Evolutionary conservation across 352 stramenopile species (phyloP).

Genomic region (Pythium volutum): DNA sequence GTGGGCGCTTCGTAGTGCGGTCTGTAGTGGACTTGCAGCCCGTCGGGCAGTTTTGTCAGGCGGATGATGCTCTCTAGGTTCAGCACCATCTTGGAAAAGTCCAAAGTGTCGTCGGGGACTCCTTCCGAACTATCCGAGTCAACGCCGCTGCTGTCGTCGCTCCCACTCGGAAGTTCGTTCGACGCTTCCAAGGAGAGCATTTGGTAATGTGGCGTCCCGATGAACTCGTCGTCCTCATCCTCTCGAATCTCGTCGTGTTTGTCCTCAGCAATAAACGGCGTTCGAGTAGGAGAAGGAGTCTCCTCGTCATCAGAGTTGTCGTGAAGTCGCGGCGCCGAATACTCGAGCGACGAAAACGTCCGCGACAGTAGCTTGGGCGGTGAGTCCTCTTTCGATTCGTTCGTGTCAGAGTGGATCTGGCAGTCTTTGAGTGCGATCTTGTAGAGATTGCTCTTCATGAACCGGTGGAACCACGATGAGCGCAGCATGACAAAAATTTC

Average conservation of each 20-base stretch:
- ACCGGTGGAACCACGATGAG: conserved; percentile 80
- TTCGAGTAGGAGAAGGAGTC: neutral
- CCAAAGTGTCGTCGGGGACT: conserved; percentile 29
- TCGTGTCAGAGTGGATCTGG: conserved; percentile 53
- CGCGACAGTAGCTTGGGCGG: conserved; percentile 61
- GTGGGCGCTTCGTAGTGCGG: conserved; percentile 62
- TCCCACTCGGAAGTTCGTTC: conserved; percentile 21
- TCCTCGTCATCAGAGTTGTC: conserved; percentile 8
- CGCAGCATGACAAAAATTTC: conserved; percentile 81
- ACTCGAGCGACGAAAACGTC: conserved; percentile 51
- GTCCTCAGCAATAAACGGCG: conserved; percentile 17
- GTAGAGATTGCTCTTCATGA: conserved; percentile 85
- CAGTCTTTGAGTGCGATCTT: conserved; percentile 75
- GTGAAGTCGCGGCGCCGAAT: conserved; percentile 14
- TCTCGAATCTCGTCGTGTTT: conserved; percentile 25
- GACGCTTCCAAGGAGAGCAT: conserved; percentile 10
- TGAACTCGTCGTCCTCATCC: conserved; percentile 1
- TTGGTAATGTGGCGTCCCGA: neutral
- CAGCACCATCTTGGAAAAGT: conserved; percentile 58
- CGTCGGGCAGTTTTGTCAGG: conserved; percentile 71
- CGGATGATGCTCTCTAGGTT: conserved; percentile 86
- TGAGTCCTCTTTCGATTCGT: conserved; percentile 63
- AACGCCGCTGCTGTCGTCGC: conserved; percentile 35
- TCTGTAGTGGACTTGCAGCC: conserved; percentile 79
- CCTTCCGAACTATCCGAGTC: conserved; percentile 44